These are phyloP conservation scores for Trapa incisa DNA, from an alignment of 345 rosid species.

Conservation along the genomic window DNA sequence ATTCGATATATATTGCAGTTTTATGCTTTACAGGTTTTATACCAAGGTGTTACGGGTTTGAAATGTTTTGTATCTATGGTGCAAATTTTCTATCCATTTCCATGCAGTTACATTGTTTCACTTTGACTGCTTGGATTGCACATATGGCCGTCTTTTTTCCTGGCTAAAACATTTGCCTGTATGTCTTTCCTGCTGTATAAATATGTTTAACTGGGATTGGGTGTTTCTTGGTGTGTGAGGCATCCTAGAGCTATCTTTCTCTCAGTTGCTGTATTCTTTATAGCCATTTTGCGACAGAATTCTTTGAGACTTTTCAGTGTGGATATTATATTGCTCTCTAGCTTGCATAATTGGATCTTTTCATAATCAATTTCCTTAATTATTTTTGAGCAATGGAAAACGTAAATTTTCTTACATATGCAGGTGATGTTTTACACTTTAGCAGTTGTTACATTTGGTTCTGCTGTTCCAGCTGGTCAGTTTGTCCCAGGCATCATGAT, in stretches of 20 bases:
- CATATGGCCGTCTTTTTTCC: no score
- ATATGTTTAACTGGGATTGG: no score
- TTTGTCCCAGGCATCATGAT: constrained; percentile 99
- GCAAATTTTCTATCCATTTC: not conserved
- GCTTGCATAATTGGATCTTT: not conserved
- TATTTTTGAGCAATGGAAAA: not conserved
- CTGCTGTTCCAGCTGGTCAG: constrained; percentile 99
- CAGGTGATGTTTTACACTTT: constrained; percentile 93
- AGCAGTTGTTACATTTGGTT: constrained; percentile 89
- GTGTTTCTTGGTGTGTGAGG: not conserved
- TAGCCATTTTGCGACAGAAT: not conserved
- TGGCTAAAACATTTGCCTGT: not conserved
- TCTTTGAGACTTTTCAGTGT: not conserved
- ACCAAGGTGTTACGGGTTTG: no score
- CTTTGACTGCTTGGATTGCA: not conserved
- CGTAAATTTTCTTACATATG: constrained; percentile 9
- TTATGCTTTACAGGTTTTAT: no score
- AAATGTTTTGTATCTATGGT: no score
- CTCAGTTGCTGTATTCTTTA: not conserved
- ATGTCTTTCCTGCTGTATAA: not conserved
- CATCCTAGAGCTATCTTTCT: constrained; percentile 2
- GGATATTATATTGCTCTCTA: not conserved
- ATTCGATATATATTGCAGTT: no score
- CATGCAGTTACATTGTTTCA: not conserved
- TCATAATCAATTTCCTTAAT: not conserved